Evolutionary conservation across 176 grass and related monocot species (phyloP).

Genomic region (Carex scoparia): DNA sequence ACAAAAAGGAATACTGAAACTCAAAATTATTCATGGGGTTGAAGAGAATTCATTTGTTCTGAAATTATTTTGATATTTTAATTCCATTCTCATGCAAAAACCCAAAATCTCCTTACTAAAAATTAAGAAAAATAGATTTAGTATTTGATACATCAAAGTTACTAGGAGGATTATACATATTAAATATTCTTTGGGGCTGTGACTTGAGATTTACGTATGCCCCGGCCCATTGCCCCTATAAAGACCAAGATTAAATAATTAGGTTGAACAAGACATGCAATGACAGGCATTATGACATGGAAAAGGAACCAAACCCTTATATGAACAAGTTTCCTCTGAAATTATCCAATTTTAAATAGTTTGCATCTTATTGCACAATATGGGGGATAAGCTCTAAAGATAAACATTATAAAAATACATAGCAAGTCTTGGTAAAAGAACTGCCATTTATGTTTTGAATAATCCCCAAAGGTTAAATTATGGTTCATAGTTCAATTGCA

Average conservation of each 20-base stretch:
- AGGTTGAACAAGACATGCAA: slow-evolving; percentile 24
- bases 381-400: neutral
- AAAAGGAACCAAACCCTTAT: slow-evolving; percentile 15
- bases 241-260: slow-evolving; percentile 23
- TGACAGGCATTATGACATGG: slow-evolving; percentile 28
- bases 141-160: neutral
- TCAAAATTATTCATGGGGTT: neutral
- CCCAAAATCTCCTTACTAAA: neutral
- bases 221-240: neutral
- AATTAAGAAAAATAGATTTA: too few species aligned
- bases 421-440: neutral
- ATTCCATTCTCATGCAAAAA: neutral
- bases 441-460: neutral
- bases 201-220: slow-evolving; percentile 20
- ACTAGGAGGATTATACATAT: neutral
- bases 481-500: slow-evolving; percentile 6
- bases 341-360: neutral
- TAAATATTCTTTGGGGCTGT: neutral
- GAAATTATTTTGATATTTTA: neutral
- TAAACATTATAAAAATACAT: neutral
- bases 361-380: neutral
- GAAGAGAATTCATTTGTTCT: neutral
- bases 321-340: neutral
- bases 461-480: neutral
- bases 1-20: neutral